Percentiles rank a stretch among this genome's conserved stretches.
Conservation (phyloP, 2,329 filamentous ascomycete genomes). For the Arthroderma sp. region DNA sequence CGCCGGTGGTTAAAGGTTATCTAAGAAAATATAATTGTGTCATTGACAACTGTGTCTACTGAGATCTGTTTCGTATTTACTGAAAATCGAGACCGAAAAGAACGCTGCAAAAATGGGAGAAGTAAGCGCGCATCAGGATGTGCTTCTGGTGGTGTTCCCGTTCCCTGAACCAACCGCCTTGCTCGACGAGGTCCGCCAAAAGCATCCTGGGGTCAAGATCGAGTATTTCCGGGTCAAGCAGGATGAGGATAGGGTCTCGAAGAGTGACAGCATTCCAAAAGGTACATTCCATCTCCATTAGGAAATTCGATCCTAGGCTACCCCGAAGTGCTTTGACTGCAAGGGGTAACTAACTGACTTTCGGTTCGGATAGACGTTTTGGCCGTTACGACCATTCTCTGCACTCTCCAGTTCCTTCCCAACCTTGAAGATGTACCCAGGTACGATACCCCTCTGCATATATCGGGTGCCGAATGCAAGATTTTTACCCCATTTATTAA, state of each 20-base stretch:
- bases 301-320: neutral
- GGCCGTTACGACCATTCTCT: conserved; percentile 33
- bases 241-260: conserved; percentile 9
- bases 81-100: neutral
- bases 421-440: conserved; percentile 18
- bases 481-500: neutral
- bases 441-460: conserved; percentile 5
- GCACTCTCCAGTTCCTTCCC: conserved; percentile 34
- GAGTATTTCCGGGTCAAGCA: conserved; percentile 23
- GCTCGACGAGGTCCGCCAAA: conserved; percentile 25
- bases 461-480: no score
- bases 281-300: conserved; percentile 1
- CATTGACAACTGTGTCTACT: no score
- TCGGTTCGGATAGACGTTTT: conserved; percentile 22
- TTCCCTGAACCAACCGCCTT: conserved; percentile 29
- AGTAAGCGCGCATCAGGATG: conserved; percentile 14
- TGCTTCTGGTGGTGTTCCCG: conserved; percentile 33
- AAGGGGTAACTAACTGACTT: neutral
- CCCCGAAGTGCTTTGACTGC: neutral
- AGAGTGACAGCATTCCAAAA: conserved; percentile 6
- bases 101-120: conserved; percentile 5
- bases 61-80: no score
- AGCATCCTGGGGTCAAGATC: conserved; percentile 35
- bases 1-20: no score
- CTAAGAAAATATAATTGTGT: no score